phyloP scores from a whole-genome alignment of 1,284 basidiomycete genomes.

The Athelia psychrophila region DNA sequence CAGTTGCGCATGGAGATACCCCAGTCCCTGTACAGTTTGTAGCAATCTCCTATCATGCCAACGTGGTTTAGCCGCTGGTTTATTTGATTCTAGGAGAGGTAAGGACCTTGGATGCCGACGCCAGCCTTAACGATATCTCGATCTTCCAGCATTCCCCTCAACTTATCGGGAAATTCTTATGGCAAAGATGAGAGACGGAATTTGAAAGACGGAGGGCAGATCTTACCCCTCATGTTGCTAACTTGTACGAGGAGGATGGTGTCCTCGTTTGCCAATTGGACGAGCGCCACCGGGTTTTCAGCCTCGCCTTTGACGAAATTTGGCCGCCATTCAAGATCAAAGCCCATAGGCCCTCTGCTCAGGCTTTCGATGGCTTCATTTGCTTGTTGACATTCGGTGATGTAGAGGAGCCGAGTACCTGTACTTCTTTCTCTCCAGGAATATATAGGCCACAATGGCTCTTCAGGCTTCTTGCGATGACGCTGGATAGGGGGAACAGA shows the following conservation, averaged over 20 bases:
- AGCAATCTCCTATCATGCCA: conserved; percentile 49
- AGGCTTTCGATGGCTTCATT: conserved; percentile 17
- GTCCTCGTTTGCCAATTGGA: conserved; percentile 60
- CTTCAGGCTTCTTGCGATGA: background rate
- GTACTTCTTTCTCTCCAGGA: conserved; percentile 14
- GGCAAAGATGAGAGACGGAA: conserved; percentile 6
- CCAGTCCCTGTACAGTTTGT: conserved; percentile 59
- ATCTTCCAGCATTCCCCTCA: conserved; percentile 49
- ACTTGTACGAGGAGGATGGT: conserved; percentile 63
- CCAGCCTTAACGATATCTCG: conserved; percentile 57
- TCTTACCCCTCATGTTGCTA: conserved; percentile 53
- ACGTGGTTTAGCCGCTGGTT: background rate
- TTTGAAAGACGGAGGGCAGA: background rate
- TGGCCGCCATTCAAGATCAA: conserved; percentile 77
- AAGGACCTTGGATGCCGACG: conserved; percentile 65
- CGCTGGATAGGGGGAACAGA: background rate
- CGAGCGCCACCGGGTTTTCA: conserved; percentile 65
- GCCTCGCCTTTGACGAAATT: conserved; percentile 43
- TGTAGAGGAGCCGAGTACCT: conserved; percentile 17
- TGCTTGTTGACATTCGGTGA: conserved; percentile 18
- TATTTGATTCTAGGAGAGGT: background rate
- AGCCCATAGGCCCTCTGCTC: conserved; percentile 47
- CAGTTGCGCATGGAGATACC: conserved; percentile 49
- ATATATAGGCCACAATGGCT: conserved; percentile 15
- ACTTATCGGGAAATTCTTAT: conserved; percentile 52